Percentiles rank a stretch among this genome's conserved stretches.
Evolutionary conservation across 2,329 filamentous ascomycete genomes (phyloP).

Genomic region (Moelleriella libera): DNA sequence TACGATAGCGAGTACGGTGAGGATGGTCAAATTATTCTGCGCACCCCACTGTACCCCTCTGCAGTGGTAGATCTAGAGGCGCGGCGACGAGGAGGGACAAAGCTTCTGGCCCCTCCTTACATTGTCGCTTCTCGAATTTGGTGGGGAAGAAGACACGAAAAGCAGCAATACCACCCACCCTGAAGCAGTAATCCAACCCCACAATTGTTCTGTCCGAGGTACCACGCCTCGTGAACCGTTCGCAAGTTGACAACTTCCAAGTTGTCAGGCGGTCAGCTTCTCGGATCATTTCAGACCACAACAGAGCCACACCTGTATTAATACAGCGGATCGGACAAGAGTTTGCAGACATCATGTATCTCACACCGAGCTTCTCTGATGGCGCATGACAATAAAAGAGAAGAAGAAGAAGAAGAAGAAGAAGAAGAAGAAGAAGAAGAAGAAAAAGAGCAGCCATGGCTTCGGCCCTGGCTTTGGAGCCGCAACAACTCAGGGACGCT

Average conservation of each 20-base stretch:
- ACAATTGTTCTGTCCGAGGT: not conserved
- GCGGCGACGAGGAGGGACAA: too few relatives aligned
- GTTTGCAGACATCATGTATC: not conserved
- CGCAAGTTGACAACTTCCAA: not conserved
- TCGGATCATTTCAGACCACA: not conserved
- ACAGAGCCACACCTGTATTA: too few relatives aligned
- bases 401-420: not conserved
- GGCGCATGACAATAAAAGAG: not conserved
- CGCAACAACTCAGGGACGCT: slow-evolving; percentile 22
- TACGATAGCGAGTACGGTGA: too few relatives aligned
- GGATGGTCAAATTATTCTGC: not conserved
- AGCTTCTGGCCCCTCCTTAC: not conserved
- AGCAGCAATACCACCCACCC: not conserved
- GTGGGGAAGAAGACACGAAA: not conserved
- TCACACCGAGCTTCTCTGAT: not conserved
- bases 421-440: not conserved
- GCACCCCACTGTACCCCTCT: not conserved
- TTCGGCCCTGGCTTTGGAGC: slow-evolving; percentile 13
- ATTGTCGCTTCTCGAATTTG: not conserved
- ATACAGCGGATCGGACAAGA: too few relatives aligned
- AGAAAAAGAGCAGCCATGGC: not conserved
- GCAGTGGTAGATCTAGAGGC: not conserved
- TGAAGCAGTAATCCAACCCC: not conserved
- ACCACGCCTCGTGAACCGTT: not conserved
- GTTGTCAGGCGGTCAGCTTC: not conserved